These are phyloP conservation scores for Populus hybrid DNA, from an alignment of 441 rosid species.

Conservation along the genomic window DNA sequence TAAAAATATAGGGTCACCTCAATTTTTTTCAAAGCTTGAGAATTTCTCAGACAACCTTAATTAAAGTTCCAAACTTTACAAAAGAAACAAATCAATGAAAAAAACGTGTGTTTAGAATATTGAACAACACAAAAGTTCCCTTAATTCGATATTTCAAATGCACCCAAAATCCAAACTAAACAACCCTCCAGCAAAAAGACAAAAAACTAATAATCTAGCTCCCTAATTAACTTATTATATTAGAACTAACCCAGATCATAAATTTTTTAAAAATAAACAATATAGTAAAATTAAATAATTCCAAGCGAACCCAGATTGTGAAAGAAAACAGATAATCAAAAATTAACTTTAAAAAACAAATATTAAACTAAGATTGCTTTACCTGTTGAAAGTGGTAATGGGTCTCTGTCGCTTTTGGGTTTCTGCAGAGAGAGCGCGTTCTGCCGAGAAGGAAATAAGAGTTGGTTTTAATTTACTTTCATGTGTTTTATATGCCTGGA, in stretches of 20 bases:
- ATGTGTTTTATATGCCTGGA: not conserved
- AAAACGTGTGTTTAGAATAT: not conserved
- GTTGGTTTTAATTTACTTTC: not conserved
- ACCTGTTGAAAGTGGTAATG: not conserved
- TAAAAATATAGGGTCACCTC: not conserved
- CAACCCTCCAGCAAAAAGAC: not conserved
- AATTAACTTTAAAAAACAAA: not conserved
- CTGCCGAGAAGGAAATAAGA: not conserved
- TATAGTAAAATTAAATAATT: not conserved
- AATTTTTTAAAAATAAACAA: not conserved
- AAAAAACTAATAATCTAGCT: not conserved
- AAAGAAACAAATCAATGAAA: not conserved
- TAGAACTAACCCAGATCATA: not conserved
- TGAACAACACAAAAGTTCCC: not conserved
- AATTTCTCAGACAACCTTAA: not conserved
- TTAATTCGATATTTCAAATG: not conserved
- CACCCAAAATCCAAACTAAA: not conserved
- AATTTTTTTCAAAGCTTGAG: not conserved
- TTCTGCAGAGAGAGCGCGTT: not conserved
- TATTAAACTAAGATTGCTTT: not conserved
- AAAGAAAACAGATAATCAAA: not conserved
- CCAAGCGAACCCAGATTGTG: not conserved
- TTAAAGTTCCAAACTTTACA: not conserved
- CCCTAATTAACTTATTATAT: not conserved
- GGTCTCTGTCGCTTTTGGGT: not conserved